These are phyloP conservation scores for Fusarium vanettenii DNA, from an alignment of 2,329 filamentous ascomycete species.

Conservation along the genomic window DNA sequence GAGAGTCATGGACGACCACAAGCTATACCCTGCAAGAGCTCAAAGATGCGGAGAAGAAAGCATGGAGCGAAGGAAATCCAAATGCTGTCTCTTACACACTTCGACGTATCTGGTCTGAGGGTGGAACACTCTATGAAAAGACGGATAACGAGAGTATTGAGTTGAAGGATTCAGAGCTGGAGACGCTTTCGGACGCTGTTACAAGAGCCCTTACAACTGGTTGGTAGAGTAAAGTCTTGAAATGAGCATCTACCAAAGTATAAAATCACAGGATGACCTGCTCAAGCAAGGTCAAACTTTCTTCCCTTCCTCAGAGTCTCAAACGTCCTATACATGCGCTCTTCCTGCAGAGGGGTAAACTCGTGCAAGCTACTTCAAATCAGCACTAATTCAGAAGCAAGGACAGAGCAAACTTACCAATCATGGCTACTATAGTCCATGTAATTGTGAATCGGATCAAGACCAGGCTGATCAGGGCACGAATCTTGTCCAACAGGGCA, in stretches of 20 bases:
- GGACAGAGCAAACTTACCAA: constrained; percentile 41
- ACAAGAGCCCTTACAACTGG: constrained; percentile 30
- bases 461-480: constrained; percentile 46
- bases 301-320: not conserved
- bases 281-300: not conserved
- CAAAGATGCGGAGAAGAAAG: constrained; percentile 66
- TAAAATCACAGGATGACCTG: not conserved
- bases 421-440: constrained; percentile 56
- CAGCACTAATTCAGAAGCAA: not conserved
- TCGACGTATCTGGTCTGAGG: constrained; percentile 78
- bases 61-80: constrained; percentile 65
- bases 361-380: constrained; percentile 38
- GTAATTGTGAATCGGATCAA: constrained; percentile 53
- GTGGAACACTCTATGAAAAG: constrained; percentile 76
- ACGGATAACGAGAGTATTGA: constrained; percentile 73
- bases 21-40: constrained; percentile 61
- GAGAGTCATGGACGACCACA: constrained; percentile 55
- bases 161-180: constrained; percentile 58
- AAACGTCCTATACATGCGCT: constrained; percentile 46
- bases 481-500: constrained; percentile 53
- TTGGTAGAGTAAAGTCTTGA: constrained; percentile 3
- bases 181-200: constrained; percentile 58
- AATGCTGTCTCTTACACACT: constrained; percentile 69
- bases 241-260: not conserved
- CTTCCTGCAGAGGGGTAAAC: constrained; percentile 44